Percentiles rank a stretch among this genome's conserved stretches.
Evolutionary conservation across 495 filamentous ascomycete species (phyloP).

Genomic region (Lepidopterella palustris): DNA sequence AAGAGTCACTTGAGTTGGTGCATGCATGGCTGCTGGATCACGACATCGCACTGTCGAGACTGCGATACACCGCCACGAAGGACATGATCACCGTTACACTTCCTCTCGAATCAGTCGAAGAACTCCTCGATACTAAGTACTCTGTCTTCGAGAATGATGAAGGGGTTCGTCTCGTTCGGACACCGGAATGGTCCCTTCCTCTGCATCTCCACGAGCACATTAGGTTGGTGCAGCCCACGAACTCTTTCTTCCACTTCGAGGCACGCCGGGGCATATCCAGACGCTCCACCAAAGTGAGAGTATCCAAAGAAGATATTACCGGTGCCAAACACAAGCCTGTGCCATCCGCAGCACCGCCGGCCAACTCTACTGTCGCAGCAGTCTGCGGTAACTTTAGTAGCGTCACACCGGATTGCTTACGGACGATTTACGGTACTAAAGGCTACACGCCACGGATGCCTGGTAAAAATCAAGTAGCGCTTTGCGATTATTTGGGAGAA

Average conservation of each 20-base stretch:
- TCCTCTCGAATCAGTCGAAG: slow-evolving; percentile 32
- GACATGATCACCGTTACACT: slow-evolving; percentile 37
- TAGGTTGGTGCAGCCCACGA: slow-evolving; percentile 58
- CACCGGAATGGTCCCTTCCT: slow-evolving; percentile 46
- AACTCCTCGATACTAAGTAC: slow-evolving; percentile 39
- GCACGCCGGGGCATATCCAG: too few species aligned
- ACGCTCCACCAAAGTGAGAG: too few species aligned
- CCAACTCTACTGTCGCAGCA: slow-evolving; percentile 32
- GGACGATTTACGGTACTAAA: slow-evolving; percentile 49
- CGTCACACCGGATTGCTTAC: slow-evolving; percentile 47
- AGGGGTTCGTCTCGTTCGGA: slow-evolving; percentile 34
- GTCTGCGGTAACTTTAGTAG: slow-evolving; percentile 42
- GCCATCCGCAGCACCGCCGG: too few species aligned
- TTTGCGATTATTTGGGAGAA: slow-evolving; percentile 45
- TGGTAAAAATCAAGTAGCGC: slow-evolving; percentile 41
- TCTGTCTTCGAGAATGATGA: slow-evolving; percentile 35
- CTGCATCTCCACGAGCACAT: slow-evolving; percentile 48
- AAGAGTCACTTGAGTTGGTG: slow-evolving; percentile 31
- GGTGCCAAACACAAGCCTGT: background rate
- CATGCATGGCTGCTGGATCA: slow-evolving; percentile 38
- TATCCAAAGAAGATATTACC: too few species aligned
- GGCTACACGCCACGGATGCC: slow-evolving; percentile 42
- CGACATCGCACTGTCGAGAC: slow-evolving; percentile 16
- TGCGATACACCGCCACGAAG: slow-evolving; percentile 30
- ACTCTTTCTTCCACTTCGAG: slow-evolving; percentile 46